Evolutionary conservation across 352 stramenopile genomes (phyloP), one percentile per base, ranked within the genome.

Genomic region (Globisporangium viniferum): DNA sequence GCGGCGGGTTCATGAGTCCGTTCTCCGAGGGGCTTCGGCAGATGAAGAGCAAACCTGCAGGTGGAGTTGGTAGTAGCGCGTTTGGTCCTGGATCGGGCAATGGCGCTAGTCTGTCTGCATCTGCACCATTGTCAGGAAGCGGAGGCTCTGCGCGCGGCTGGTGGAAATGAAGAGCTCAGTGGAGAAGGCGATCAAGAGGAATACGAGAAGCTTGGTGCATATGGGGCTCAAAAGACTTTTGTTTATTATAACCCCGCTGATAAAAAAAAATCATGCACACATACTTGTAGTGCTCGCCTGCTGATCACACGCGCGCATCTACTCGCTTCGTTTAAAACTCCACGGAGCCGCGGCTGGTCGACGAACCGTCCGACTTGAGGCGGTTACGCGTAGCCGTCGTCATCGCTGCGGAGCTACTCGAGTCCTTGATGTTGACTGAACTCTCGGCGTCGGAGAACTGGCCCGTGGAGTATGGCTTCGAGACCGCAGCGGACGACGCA

Each of bases 381-480:
- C 73, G 74, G 29, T 39, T 55, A 44, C 69, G 70, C n/a, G 55
- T 58, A 27, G 41, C 54, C 14, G 68, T 57, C 12, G 68, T 72
- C 56, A 59, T 59, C 33, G 66, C 53, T 14, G 39, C 29, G 44
- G 27, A 22, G n/a, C 35, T 60, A 15, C 33, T 60, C n/a, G 59
- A 49, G 15, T 56, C n/a, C 33, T 67, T 46, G 51, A 67, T 58
- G 46, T 54, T 57, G 51, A 33, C 41, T 4, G 60, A 71, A 12
- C 7, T 22, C 27, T 82, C 73, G 0, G 74, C 66, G 60, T 91
- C 76, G 48, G 83, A 79, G 33, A 86, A 88, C 36, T 86, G 77
- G n/a, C 76, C 77, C 59, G 72, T 67, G 15, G 69, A 80, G 54
- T 72, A 78, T 36, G 57, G 31, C 33, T 59, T 66, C 22, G 48